Percentiles rank a stretch among this genome's conserved stretches.
phyloP scores from a whole-genome alignment of 495 filamentous ascomycete genomes.

The Penicillium egyptiacum region DNA sequence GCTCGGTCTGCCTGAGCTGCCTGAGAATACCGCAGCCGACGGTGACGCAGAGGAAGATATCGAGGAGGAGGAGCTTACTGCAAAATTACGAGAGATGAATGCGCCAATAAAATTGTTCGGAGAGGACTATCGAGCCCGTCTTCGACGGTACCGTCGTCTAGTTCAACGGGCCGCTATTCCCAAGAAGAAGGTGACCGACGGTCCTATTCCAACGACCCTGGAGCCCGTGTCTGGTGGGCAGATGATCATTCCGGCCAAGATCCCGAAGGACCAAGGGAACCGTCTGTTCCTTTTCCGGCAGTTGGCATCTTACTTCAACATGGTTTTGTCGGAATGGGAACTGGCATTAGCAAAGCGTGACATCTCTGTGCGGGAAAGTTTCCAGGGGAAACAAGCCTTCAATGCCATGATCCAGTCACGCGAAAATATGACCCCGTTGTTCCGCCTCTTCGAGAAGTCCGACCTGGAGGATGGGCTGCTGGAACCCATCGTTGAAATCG shows the following conservation, averaged over 20 bases:
- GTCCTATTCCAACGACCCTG: constrained; percentile 70
- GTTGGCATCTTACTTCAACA: constrained; percentile 86
- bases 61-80: constrained; percentile 64
- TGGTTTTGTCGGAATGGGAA: constrained; percentile 90
- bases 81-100: constrained; percentile 65
- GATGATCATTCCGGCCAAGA: constrained; percentile 72
- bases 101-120: constrained; percentile 80
- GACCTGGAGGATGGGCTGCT: constrained; percentile 78
- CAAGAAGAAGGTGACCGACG: constrained; percentile 54
- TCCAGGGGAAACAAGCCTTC: constrained; percentile 72
- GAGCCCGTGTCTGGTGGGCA: constrained; percentile 74
- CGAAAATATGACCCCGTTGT: constrained; percentile 87
- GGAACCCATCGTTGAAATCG: constrained; percentile 89
- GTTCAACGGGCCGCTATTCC: constrained; percentile 45
- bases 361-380: constrained; percentile 63
- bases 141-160: constrained; percentile 67
- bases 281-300: constrained; percentile 76
- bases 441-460: constrained; percentile 78
- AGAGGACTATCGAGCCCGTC: constrained; percentile 67
- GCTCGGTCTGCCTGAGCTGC: constrained; percentile 72
- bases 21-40: constrained; percentile 39
- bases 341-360: constrained; percentile 68
- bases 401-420: constrained; percentile 77
- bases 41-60: constrained; percentile 63
- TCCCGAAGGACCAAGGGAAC: constrained; percentile 57